Evolutionary conservation across 495 filamentous ascomycete species (phyloP).

Genomic region (Trichocladium antarcticum): DNA sequence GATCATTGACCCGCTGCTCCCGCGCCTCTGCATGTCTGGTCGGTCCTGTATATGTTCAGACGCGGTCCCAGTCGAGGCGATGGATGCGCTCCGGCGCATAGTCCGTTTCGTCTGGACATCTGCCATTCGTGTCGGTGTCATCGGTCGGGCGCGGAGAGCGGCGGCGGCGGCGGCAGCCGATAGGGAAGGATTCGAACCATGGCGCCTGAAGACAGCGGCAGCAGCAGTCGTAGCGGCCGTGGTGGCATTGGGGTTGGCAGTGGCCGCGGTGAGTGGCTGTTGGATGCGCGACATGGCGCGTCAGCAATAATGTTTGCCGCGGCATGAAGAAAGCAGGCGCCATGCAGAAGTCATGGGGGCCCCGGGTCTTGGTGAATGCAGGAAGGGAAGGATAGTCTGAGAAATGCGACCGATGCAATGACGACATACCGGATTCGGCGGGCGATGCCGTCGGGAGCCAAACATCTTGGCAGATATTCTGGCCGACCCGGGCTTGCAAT

Average conservation of each 20-base stretch:
- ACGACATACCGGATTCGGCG: constrained; percentile 38
- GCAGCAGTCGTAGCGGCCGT: constrained; percentile 70
- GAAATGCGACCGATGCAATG: constrained; percentile 12
- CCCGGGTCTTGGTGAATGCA: no score
- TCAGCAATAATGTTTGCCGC: neutral
- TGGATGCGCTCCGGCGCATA: constrained; percentile 55
- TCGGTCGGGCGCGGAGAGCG: constrained; percentile 63
- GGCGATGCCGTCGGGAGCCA: constrained; percentile 36
- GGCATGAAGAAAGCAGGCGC: no score
- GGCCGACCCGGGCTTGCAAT: constrained; percentile 7
- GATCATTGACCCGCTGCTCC: constrained; percentile 71
- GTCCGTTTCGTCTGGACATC: constrained; percentile 83
- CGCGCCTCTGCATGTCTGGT: constrained; percentile 46
- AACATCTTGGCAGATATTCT: constrained; percentile 30
- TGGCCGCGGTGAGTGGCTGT: constrained; percentile 49
- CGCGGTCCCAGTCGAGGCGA: constrained; percentile 51
- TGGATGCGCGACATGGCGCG: constrained; percentile 7
- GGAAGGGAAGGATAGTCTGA: neutral
- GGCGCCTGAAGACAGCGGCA: constrained; percentile 65
- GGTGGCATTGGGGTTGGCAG: constrained; percentile 58
- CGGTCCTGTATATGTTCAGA: constrained; percentile 32
- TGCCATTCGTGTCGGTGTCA: constrained; percentile 63
- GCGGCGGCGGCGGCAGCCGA: constrained; percentile 78
- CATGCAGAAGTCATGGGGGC: no score
- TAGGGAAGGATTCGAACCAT: constrained; percentile 49